Conservation (phyloP, 352 stramenopile species). For the Phytopythium delawarense region DNA sequence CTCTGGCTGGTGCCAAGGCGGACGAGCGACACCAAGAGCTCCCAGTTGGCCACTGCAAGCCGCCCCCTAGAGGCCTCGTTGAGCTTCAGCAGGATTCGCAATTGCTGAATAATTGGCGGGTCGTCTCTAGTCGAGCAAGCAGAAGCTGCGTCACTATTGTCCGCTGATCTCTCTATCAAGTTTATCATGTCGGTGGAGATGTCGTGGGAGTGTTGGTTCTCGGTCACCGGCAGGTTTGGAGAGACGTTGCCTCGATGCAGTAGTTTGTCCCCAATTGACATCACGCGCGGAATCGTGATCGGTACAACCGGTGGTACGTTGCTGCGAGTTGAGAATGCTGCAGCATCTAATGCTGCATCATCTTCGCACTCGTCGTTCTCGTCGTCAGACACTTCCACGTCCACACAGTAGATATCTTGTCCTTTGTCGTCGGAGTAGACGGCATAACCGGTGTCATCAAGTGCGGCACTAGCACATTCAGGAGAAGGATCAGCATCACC, state of each 20-base stretch:
- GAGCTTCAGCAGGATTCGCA: constrained; percentile 39
- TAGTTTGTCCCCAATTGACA: neutral
- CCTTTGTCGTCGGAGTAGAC: constrained; percentile 20
- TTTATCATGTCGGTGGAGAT: neutral
- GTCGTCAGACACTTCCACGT: constrained; percentile 19
- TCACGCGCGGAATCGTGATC: neutral
- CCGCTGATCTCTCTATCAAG: neutral
- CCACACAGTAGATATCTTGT: constrained; percentile 21
- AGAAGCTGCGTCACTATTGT: neutral
- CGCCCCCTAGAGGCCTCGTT: constrained; percentile 20
- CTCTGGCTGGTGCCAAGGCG: constrained; percentile 3
- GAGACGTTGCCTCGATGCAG: neutral
- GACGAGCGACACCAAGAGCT: constrained; percentile 38
- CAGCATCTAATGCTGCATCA: neutral
- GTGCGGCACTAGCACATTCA: neutral
- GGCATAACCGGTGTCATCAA: neutral
- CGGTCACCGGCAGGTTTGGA: neutral
- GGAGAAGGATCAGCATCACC: neutral
- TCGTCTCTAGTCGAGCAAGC: constrained; percentile 18
- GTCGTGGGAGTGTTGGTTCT: neutral
- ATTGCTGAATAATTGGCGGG: constrained; percentile 41
- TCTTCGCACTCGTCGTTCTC: constrained; percentile 4
- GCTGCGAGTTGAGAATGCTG: neutral
- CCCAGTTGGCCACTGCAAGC: constrained; percentile 33
- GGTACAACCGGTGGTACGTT: neutral